Evolutionary conservation across 139 green algal species (phyloP), one percentile per base, ranked within the genome.

Genomic region (Cymbomonas tetramitiformis): DNA sequence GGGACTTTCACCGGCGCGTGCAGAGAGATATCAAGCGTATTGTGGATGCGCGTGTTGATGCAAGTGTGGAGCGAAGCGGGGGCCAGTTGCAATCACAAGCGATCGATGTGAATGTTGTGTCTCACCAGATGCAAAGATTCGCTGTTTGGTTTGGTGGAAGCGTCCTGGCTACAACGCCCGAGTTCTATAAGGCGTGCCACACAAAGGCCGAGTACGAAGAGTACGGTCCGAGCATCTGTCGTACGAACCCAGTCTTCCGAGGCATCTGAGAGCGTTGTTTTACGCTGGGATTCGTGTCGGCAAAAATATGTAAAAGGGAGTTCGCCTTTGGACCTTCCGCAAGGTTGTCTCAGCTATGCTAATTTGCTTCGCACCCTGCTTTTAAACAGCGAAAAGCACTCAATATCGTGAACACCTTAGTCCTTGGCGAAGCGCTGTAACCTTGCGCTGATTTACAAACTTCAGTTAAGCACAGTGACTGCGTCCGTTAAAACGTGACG

Each of bases 61-160:
- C 8, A 38, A 30, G 29, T 10, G 23, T 10, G 8, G 10, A 56
- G 48, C n/a, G n/a, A n/a, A n/a, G n/a, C n/a, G n/a, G n/a, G n/a
- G 9, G 8, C 21, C 44, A 33, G 9, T 51, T 23, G 44, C 9
- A 8, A n/a, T 23, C 15, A 4, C 19, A 29, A 12, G 38, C 38
- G 1, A 58, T 72, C 30, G 68, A 76, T 30, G 68, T 76, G 3
- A 56, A 69, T 8, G 83, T 91, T 36, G 25, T 67, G 26, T 79
- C 30, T 30, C 82, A 90, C 67, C 38, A 57, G 38, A 75, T 82
- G 67, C 79, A 90, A 54, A 61, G 64, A 29, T 79, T 70, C 48
- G 82, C 82, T 7, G 82, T 83, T 5, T 87, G 80, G 82, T 84
- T 88, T 64, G 82, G 82, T 1, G 83, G 77, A 43, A 78, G 60